Percentiles rank a stretch among this genome's conserved stretches.
These are phyloP conservation scores for Rhizopogon vulgaris DNA, from an alignment of 768 basidiomycete genomes.

Conservation along the genomic window DNA sequence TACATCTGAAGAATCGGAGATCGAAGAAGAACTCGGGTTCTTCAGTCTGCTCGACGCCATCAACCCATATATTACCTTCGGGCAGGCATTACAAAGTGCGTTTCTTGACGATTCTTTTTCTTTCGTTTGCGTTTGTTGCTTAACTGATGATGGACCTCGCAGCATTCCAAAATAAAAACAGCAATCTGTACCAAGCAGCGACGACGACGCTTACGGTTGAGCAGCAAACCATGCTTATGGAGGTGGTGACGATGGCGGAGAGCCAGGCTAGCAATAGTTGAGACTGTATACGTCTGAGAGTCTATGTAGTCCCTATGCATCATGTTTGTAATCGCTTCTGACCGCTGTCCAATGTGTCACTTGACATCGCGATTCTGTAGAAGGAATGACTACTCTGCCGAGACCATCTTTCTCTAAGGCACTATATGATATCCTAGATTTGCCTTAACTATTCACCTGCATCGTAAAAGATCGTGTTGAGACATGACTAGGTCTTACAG, in stretches of 20 bases:
- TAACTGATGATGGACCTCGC: conserved; percentile 1
- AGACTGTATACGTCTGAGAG: conserved; percentile 2
- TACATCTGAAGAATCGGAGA: conserved; percentile 48
- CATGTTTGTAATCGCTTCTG: background rate
- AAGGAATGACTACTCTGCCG: too few species aligned
- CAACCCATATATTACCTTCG: conserved; percentile 74
- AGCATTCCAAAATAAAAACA: conserved; percentile 77
- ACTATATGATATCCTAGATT: too few species aligned
- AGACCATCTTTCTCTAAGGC: too few species aligned
- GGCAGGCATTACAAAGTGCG: conserved; percentile 70
- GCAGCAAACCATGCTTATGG: conserved; percentile 78
- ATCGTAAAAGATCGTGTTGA: too few species aligned
- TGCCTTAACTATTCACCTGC: too few species aligned
- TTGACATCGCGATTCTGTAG: too few species aligned
- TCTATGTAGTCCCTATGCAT: background rate
- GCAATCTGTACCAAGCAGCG: conserved; percentile 18
- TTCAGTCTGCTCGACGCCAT: conserved; percentile 79
- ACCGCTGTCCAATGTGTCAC: background rate
- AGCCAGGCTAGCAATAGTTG: conserved; percentile 13
- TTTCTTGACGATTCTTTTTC: conserved; percentile 4
- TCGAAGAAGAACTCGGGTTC: conserved; percentile 81
- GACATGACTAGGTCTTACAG: too few species aligned
- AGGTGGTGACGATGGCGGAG: conserved; percentile 74
- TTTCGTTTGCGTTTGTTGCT: conserved; percentile 4
- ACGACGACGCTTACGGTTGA: conserved; percentile 70